phyloP scores from a whole-genome alignment of 306 rosid species.

The Medicago lupulina region DNA sequence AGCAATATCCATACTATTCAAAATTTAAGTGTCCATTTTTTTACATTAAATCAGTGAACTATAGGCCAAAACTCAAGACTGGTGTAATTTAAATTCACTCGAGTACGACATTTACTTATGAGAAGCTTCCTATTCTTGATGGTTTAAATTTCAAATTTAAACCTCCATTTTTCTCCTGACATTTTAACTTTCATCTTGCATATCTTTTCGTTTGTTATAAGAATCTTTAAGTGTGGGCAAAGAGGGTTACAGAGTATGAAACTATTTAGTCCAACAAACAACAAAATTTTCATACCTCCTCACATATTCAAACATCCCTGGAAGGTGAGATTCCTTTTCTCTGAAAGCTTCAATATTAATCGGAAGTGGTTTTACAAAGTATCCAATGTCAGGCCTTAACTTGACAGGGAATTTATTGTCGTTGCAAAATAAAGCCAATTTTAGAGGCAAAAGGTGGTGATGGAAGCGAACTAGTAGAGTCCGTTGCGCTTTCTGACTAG shows the following conservation, averaged over 20 bases:
- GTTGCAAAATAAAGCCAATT: conserved; percentile 75
- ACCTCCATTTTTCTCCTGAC: conserved; percentile 22
- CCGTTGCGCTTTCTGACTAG: conserved; percentile 68
- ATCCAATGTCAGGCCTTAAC: conserved; percentile 92
- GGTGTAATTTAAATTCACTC: background rate
- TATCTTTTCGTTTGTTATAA: background rate
- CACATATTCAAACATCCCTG: conserved; percentile 90
- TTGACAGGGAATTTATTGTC: conserved; percentile 73
- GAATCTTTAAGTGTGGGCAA: background rate
- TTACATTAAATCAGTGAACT: background rate
- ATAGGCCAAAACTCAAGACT: background rate
- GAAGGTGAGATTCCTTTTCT: conserved; percentile 75
- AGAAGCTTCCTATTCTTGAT: background rate
- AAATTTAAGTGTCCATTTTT: background rate
- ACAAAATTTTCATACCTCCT: conserved; percentile 69
- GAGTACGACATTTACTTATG: background rate
- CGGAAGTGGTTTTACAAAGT: conserved; percentile 76
- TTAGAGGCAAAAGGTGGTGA: conserved; percentile 94
- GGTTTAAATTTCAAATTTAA: conserved; percentile 5
- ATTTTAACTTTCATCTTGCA: conserved; percentile 12
- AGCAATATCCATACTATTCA: background rate
- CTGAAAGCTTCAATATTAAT: conserved; percentile 68
- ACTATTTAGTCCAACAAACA: conserved; percentile 13
- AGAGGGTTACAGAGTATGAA: background rate
- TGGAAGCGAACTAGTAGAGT: conserved; percentile 77